These are phyloP conservation scores for Penicillium arizonense DNA, from an alignment of 495 filamentous ascomycete genomes.

Conservation along the genomic window DNA sequence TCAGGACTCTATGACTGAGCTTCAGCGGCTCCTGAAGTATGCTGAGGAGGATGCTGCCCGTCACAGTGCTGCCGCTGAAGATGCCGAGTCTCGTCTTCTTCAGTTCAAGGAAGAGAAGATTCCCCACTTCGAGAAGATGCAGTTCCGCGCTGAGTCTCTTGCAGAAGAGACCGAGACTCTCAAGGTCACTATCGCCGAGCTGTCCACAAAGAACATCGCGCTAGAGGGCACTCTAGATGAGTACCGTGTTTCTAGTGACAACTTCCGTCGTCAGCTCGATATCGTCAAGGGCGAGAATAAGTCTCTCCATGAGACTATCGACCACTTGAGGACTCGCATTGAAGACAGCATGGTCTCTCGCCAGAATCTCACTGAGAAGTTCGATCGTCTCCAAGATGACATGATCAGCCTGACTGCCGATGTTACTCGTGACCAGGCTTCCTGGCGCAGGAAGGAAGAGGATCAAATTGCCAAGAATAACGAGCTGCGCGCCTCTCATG, in stretches of 20 bases:
- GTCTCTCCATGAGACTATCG: conserved; percentile 61
- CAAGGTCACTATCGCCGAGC: conserved; percentile 62
- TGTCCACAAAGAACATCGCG: conserved; percentile 55
- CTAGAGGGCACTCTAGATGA: conserved; percentile 61
- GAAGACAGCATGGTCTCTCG: conserved; percentile 80
- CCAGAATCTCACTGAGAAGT: conserved; percentile 74
- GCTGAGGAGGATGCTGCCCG: conserved; percentile 71
- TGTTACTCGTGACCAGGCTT: conserved; percentile 75
- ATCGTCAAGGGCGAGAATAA: conserved; percentile 54
- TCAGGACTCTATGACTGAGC: conserved; percentile 71
- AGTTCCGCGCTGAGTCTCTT: conserved; percentile 61
- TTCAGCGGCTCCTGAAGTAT: conserved; percentile 65
- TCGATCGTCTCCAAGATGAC: conserved; percentile 79
- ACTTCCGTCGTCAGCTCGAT: conserved; percentile 56
- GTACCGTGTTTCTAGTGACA: conserved; percentile 55
- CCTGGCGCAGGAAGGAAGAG: conserved; percentile 70
- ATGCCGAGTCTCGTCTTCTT: conserved; percentile 56
- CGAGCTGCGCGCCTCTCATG: conserved; percentile 72
- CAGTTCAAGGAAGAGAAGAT: conserved; percentile 54
- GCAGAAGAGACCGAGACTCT: conserved; percentile 62
- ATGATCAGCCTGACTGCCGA: conserved; percentile 75
- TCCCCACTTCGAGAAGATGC: conserved; percentile 45
- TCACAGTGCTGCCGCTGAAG: conserved; percentile 66
- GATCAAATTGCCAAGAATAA: conserved; percentile 72
- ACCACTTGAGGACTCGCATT: conserved; percentile 68